Percentiles rank a stretch among this genome's conserved stretches.
These are phyloP conservation scores for Alternaria sp. DNA, from an alignment of 2,329 filamentous ascomycete species.

Conservation along the genomic window DNA sequence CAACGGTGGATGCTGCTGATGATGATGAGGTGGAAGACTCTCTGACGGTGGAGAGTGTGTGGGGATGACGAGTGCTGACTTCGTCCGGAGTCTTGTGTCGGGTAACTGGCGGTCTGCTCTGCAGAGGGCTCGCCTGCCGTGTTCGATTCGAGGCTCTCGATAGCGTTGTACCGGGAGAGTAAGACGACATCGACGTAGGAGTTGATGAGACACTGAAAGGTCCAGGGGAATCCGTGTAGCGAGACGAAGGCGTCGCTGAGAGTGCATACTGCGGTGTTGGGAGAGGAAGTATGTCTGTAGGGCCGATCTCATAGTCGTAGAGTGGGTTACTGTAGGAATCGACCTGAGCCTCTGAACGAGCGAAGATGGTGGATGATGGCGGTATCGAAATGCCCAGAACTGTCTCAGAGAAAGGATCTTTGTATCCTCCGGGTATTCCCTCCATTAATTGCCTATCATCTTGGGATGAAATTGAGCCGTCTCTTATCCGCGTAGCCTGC, in stretches of 20 bases:
- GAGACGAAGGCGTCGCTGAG: constrained; percentile 75
- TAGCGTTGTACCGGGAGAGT: constrained; percentile 68
- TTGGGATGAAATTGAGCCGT: constrained; percentile 43
- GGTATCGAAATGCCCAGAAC: constrained; percentile 53
- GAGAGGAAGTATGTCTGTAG: constrained; percentile 70
- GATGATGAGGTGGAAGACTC: constrained; percentile 77
- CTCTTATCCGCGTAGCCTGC: constrained; percentile 40
- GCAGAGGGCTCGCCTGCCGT: constrained; percentile 62
- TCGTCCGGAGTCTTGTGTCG: constrained; percentile 63
- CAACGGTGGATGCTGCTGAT: constrained; percentile 72
- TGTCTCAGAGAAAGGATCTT: constrained; percentile 51
- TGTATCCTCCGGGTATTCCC: constrained; percentile 42
- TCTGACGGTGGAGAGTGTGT: constrained; percentile 68
- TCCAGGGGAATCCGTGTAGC: constrained; percentile 75
- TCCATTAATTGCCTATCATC: constrained; percentile 37
- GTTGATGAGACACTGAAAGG: constrained; percentile 79
- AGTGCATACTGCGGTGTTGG: constrained; percentile 70
- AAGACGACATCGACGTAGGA: constrained; percentile 77
- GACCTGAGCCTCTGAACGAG: constrained; percentile 33
- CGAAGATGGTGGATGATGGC: constrained; percentile 40
- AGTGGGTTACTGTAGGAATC: constrained; percentile 29
- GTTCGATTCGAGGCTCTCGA: constrained; percentile 53
- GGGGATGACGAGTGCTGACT: constrained; percentile 55
- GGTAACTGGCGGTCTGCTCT: constrained; percentile 66
- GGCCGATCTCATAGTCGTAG: constrained; percentile 57